Evolutionary conservation across 257 asterid species (phyloP).

Genomic region (Voacanga thouarsii): DNA sequence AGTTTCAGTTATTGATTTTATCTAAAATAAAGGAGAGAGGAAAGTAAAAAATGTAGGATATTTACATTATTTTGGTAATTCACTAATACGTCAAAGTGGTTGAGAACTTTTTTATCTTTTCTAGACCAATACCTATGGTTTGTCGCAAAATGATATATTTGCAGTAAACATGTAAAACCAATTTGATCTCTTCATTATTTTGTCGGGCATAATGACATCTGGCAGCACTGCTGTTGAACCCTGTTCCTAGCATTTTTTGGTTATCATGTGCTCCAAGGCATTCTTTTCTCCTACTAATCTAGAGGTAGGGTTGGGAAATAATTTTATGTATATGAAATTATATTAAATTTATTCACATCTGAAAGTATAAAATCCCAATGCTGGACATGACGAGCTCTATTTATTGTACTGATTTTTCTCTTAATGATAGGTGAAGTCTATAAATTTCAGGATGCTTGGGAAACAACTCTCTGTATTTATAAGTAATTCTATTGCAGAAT

Average conservation of each 20-base stretch:
- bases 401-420: neutral
- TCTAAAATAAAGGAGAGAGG: neutral
- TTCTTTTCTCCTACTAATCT: neutral
- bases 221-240: neutral
- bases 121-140: neutral
- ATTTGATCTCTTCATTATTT: neutral
- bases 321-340: neutral
- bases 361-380: neutral
- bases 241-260: neutral
- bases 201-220: neutral
- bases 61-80: neutral
- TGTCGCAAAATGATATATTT: neutral
- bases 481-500: neutral
- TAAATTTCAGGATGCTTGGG: neutral
- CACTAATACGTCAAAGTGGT: neutral
- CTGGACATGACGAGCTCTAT: neutral
- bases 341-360: neutral
- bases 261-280: neutral
- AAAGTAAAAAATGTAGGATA: neutral
- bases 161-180: neutral
- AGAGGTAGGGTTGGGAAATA: neutral
- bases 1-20: neutral
- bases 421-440: neutral
- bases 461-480: neutral
- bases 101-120: neutral